Conservation (phyloP, 208 protist species). For the Acanthamoeba sp. region DNA sequence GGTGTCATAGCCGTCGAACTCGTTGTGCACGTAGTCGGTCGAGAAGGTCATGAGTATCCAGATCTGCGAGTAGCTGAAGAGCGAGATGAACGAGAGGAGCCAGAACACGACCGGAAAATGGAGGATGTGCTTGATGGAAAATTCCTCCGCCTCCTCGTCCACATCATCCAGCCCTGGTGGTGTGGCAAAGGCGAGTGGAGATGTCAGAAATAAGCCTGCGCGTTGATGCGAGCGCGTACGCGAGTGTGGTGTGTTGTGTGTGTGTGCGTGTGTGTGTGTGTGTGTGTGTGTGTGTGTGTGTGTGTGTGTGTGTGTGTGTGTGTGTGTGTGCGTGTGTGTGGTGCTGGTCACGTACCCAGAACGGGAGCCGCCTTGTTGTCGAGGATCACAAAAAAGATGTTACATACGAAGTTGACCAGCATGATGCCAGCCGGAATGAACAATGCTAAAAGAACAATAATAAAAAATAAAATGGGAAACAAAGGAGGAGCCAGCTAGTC, state of each 20-base stretch:
- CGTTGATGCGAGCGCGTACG: too few relatives aligned
- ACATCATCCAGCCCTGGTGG: constrained; percentile 15
- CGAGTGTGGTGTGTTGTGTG: neutral
- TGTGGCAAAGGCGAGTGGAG: neutral
- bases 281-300: too few relatives aligned
- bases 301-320: neutral
- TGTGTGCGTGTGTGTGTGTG: too few relatives aligned
- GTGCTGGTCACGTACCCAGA: neutral
- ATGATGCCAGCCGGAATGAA: constrained; percentile 2
- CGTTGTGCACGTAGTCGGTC: constrained; percentile 41
- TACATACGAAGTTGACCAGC: neutral
- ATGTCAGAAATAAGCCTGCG: too few relatives aligned
- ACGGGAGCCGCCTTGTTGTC: constrained; percentile 30
- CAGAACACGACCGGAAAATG: constrained; percentile 19
- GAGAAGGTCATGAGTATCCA: constrained; percentile 50
- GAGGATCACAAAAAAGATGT: neutral
- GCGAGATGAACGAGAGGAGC: constrained; percentile 26
- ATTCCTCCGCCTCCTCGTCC: constrained; percentile 52
- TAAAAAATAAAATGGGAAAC: too few relatives aligned
- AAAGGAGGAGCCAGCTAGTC: too few relatives aligned
- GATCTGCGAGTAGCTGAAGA: constrained; percentile 58
- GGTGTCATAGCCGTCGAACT: constrained; percentile 40
- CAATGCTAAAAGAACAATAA: neutral
- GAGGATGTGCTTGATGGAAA: constrained; percentile 26
- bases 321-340: neutral